Evolutionary conservation across 2,329 filamentous ascomycete genomes (phyloP).

Genomic region (Ophiognomonia clavigignenti-juglandacearum): DNA sequence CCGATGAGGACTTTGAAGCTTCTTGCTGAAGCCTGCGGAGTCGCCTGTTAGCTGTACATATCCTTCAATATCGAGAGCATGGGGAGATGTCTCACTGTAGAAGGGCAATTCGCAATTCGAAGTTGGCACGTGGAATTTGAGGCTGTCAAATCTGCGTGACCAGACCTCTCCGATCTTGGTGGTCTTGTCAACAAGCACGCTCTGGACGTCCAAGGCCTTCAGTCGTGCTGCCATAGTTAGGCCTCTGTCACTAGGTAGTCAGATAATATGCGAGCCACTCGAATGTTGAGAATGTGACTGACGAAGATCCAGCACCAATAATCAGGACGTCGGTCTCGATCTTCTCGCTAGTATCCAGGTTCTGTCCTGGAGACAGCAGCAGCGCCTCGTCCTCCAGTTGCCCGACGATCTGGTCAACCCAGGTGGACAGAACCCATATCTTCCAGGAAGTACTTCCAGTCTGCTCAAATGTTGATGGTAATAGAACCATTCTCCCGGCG

Average conservation of each 20-base stretch:
- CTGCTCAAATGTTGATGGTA: conserved; percentile 17
- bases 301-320: conserved; percentile 28
- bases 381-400: conserved; percentile 25
- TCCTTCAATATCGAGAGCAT: conserved; percentile 24
- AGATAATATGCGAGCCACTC: conserved; percentile 17
- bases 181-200: conserved; percentile 30
- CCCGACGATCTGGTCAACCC: conserved; percentile 20
- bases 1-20: conserved; percentile 32
- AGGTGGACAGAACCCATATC: conserved; percentile 28
- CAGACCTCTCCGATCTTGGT: conserved; percentile 32
- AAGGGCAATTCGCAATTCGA: conserved; percentile 31
- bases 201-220: conserved; percentile 31
- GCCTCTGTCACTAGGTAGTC: conserved; percentile 15
- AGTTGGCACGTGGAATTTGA: conserved; percentile 33
- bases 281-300: conserved; percentile 10
- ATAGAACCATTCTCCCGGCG: conserved; percentile 26
- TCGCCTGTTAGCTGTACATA: not conserved
- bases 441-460: conserved; percentile 22
- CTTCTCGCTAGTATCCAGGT: conserved; percentile 7
- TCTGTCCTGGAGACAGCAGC: conserved; percentile 17
- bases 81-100: conserved; percentile 24
- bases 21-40: conserved; percentile 29
- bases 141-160: conserved; percentile 30
- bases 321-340: conserved; percentile 28
- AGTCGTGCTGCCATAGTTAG: conserved; percentile 26